These are phyloP conservation scores for Amanita pseudoporphyria DNA, from an alignment of 768 basidiomycete genomes.

Conservation along the genomic window DNA sequence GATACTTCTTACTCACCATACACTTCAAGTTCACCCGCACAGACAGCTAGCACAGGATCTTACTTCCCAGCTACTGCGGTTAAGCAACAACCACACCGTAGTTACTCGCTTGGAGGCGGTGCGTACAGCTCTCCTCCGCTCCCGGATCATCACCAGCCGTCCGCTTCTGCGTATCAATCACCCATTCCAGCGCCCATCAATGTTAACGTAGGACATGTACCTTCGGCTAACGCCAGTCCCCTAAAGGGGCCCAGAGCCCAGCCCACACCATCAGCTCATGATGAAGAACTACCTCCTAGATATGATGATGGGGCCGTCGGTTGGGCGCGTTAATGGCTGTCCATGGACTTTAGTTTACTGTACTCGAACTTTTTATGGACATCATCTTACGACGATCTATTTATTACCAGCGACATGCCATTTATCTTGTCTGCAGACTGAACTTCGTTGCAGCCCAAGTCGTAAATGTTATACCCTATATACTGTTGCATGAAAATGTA, in stretches of 20 bases:
- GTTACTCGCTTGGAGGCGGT: slow-evolving; percentile 48
- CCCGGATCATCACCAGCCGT: slow-evolving; percentile 19
- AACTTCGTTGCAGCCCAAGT: background rate
- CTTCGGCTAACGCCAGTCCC: slow-evolving; percentile 25
- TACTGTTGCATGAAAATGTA: background rate
- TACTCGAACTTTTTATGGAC: background rate
- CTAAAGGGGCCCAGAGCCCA: slow-evolving; percentile 33
- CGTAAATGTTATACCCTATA: slow-evolving; percentile 2
- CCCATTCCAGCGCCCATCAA: slow-evolving; percentile 30
- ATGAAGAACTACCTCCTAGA: slow-evolving; percentile 52
- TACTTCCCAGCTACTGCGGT: slow-evolving; percentile 16
- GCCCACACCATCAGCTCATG: slow-evolving; percentile 19
- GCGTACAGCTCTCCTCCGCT: slow-evolving; percentile 32
- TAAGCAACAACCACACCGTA: slow-evolving; percentile 25
- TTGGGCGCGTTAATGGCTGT: slow-evolving; percentile 34
- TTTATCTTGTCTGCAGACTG: background rate
- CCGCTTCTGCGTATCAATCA: slow-evolving; percentile 14
- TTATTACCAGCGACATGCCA: background rate
- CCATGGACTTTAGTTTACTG: background rate
- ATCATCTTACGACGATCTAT: background rate
- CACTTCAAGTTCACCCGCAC: slow-evolving; percentile 12
- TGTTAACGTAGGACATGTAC: slow-evolving; percentile 20
- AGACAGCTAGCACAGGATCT: slow-evolving; percentile 17
- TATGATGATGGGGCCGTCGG: slow-evolving; percentile 53
- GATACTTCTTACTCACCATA: slow-evolving; percentile 7